Evolutionary conservation across 768 basidiomycete genomes (phyloP), one percentile per base, ranked within the genome.

Genomic region (Chalciporus pseudorubinellus): DNA sequence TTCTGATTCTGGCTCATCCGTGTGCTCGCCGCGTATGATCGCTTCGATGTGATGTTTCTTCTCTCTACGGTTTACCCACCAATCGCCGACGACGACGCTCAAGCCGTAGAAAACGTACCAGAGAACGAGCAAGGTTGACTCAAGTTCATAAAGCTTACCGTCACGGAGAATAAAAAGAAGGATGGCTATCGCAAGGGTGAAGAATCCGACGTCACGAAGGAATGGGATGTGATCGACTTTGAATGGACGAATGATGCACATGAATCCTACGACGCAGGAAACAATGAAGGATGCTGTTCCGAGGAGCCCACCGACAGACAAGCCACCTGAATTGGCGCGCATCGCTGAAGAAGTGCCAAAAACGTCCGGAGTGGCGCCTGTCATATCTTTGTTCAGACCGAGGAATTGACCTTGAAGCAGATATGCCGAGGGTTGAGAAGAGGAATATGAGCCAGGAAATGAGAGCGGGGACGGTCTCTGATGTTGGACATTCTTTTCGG

Each of bases 221-320:
- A 98, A 99, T 0, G 90, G 86, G 16, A 76, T 73, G 0, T 76
- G 82, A 29, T 86, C 75, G 24, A 98, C 93, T 58, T 82, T 80
- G 72, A 99, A 99, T 0, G 95, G 95, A 51, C 88, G 89, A 70
- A 98, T 93, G 69, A 98, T 85, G 59, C 92, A 94, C 87, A 99
- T 95, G n/a, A 89, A 87, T 8, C 97, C 97, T 12, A 92, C 95
- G 20, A 99, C 97, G 61, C 94, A 92, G 2, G 92, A 92, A 19
- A 92, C 85, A 68, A 99, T 95, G 74, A 99, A 99, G 2, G 91
- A 81, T 0, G 95, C 95, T 2, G 95, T 95, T 6, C 97, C 97
- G 12, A 99, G 75, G 7, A 99, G 78, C 66, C 98, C 97, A 19
- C 97, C 97, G 47, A 99, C 83, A 1, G 97, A 97, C 48, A 99